Base-by-base conservation (phyloP, 345 rosid species). In the Isatis tinctoria region DNA sequence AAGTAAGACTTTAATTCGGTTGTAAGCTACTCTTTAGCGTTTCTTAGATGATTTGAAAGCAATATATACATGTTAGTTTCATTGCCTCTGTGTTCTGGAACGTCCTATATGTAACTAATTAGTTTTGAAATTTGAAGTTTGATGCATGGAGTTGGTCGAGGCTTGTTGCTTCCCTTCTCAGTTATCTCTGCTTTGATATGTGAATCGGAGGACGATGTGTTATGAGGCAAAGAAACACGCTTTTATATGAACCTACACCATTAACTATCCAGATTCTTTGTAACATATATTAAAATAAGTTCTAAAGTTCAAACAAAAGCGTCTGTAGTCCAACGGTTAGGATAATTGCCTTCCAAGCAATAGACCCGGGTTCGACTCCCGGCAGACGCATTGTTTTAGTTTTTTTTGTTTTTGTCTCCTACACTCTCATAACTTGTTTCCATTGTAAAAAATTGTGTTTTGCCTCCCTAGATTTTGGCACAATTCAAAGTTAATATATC, bases 351-450 rank as follows among this genome's bases (percentile, higher is more conserved):
- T 86, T 86, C 93, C 90, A 87, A 88, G 83, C 85, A 88, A 87
- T 86, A 90, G 90, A 85, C 84, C 88, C 86, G 87, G 90, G 87
- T 85, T 87, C 90, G 91, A 88, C 90, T 87, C 86, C 90, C 88
- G 92, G 90, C 88, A 85, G 64, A 87, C 90, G 86, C 90, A 32
- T 5, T 28, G 1, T 3, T 28, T 28, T 3, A n/a, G n/a, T 4
- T 27, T 27, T 22, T 22, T 22, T 22, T 22, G 24, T 22, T 22
- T n/a, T n/a, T n/a, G n/a, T n/a, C n/a, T n/a, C n/a, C n/a, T n/a
- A n/a, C n/a, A n/a, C n/a, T n/a, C n/a, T n/a, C n/a, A n/a, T n/a
- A n/a, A n/a, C n/a, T n/a, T n/a, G n/a, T n/a, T n/a, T n/a, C n/a
- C n/a, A n/a, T n/a, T n/a, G n/a, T n/a, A n/a, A n/a, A n/a, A n/a